Conservation (phyloP, 208 protist genomes). For the Tritrichomonas foetus region DNA sequence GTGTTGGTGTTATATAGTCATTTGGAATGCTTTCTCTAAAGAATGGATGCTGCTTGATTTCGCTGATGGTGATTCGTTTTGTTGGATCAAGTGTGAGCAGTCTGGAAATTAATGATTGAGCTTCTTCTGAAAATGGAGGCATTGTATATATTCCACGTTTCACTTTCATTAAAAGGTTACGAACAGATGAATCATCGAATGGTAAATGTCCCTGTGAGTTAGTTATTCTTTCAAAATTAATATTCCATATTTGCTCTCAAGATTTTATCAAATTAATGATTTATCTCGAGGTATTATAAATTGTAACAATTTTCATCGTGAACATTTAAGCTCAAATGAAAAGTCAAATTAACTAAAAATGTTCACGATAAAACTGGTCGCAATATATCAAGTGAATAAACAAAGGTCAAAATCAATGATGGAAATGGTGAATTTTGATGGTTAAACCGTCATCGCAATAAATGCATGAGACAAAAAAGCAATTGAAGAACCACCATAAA, state of each 20-base stretch:
- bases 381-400: background rate
- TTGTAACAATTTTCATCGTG: too few species aligned
- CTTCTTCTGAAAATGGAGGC: background rate
- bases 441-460: background rate
- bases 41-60: conserved; percentile 43
- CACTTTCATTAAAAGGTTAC: background rate
- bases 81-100: conserved; percentile 43
- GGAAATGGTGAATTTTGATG: background rate
- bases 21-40: conserved; percentile 16
- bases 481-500: conserved; percentile 41
- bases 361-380: too few species aligned
- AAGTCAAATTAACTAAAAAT: too few species aligned
- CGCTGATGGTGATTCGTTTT: conserved; percentile 21
- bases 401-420: background rate
- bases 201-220: background rate
- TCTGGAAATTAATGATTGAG: conserved; percentile 25
- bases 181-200: conserved; percentile 5
- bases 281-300: background rate
- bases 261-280: background rate
- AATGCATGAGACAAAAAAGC: conserved; percentile 40
- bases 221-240: background rate
- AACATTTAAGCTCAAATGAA: too few species aligned
- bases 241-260: background rate
- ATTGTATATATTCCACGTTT: background rate
- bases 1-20: background rate